Evolutionary conservation across 768 basidiomycete genomes (phyloP).

Genomic region (Suillus placidus): DNA sequence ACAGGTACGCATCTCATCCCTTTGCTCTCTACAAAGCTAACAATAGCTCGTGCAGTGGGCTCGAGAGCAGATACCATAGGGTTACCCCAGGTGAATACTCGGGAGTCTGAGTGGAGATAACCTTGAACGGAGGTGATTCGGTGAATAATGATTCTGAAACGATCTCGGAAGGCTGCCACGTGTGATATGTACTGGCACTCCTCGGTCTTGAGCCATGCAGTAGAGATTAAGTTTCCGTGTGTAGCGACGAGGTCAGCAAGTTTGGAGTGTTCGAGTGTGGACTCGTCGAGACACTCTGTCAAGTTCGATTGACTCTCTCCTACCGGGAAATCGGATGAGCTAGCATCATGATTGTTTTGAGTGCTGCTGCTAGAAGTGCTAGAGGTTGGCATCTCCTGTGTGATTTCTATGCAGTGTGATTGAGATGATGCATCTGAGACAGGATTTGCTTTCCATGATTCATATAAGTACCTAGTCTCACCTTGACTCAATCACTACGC

Average conservation of each 20-base stretch:
- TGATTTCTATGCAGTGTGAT: background rate
- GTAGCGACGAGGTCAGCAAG: slow-evolving; percentile 59
- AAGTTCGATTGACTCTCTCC: background rate
- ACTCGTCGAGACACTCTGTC: slow-evolving; percentile 4
- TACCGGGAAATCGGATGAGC: background rate
- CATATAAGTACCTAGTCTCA: background rate
- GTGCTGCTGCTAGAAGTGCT: background rate
- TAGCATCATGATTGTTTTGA: background rate
- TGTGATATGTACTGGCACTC: slow-evolving; percentile 31
- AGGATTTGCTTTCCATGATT: background rate
- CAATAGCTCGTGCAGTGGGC: slow-evolving; percentile 43
- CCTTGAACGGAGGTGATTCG: slow-evolving; percentile 60
- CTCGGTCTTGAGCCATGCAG: slow-evolving; percentile 70
- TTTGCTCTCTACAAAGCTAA: slow-evolving; percentile 45
- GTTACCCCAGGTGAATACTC: slow-evolving; percentile 65
- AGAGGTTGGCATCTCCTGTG: background rate
- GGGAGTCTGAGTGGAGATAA: slow-evolving; percentile 54
- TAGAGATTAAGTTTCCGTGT: slow-evolving; percentile 69
- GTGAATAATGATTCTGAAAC: slow-evolving; percentile 41
- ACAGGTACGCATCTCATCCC: slow-evolving; percentile 56
- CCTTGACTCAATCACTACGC: too few relatives aligned
- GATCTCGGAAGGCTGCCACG: slow-evolving; percentile 44
- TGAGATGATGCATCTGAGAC: background rate
- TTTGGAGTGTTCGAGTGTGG: too few relatives aligned
- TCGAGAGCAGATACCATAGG: slow-evolving; percentile 55